phyloP scores from a whole-genome alignment of 2,329 filamentous ascomycete genomes.

The Pestalotiopsis sp. region DNA sequence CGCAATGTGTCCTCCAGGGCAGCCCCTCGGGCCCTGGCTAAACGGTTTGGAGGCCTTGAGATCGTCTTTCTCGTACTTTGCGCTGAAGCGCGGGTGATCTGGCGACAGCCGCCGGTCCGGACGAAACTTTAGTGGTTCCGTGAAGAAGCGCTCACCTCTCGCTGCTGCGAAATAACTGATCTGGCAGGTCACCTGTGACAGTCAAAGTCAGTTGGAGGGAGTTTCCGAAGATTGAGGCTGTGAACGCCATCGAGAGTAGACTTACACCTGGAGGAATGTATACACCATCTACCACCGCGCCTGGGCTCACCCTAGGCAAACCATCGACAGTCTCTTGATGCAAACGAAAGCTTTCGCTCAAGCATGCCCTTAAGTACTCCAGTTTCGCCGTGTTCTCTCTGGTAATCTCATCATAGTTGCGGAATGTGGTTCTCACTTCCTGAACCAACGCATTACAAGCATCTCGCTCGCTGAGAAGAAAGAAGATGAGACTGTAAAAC shows the following conservation, averaged over 20 bases:
- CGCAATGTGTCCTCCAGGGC: constrained; percentile 11
- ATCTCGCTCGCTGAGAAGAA: constrained; percentile 25
- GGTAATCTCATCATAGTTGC: constrained; percentile 28
- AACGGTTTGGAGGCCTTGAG: constrained; percentile 15
- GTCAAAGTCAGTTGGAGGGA: constrained; percentile 2
- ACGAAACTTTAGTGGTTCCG: constrained; percentile 12
- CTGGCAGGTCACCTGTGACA: neutral
- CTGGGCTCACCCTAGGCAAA: constrained; percentile 20
- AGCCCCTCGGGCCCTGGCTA: constrained; percentile 15
- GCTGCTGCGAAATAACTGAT: constrained; percentile 10
- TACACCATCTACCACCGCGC: constrained; percentile 20
- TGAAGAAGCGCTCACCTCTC: constrained; percentile 10
- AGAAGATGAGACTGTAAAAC: constrained; percentile 15
- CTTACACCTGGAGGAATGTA: constrained; percentile 24
- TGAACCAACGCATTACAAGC: constrained; percentile 21
- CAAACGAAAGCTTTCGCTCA: constrained; percentile 34
- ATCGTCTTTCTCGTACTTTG: constrained; percentile 8
- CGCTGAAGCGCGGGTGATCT: constrained; percentile 11
- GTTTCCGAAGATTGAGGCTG: neutral
- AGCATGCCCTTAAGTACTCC: constrained; percentile 32
- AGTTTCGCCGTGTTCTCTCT: constrained; percentile 21
- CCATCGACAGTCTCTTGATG: constrained; percentile 27
- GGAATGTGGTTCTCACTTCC: constrained; percentile 33
- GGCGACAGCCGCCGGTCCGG: constrained; percentile 16
- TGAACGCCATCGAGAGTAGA: constrained; percentile 4